Evolutionary conservation across 352 stramenopile species (phyloP).

Genomic region (Phytopythium ostracodes): DNA sequence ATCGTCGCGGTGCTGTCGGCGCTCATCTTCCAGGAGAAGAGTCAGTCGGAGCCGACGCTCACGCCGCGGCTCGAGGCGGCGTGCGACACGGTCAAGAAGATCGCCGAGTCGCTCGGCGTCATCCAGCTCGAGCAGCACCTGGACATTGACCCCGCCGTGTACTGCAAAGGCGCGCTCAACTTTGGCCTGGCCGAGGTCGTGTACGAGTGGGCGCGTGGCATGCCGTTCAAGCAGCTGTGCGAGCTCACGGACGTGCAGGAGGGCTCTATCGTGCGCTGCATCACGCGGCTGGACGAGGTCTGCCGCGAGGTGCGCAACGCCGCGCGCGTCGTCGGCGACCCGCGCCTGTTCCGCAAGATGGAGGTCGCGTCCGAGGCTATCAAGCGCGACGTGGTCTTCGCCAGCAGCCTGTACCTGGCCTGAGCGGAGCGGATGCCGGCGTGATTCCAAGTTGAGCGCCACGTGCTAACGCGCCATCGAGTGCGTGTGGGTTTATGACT

Average conservation of each 20-base stretch:
- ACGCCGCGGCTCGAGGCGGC: constrained; percentile 68
- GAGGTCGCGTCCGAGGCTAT: constrained; percentile 96
- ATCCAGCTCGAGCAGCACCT: constrained; percentile 82
- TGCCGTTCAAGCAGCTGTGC: constrained; percentile 96
- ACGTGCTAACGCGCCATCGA: too few relatives aligned
- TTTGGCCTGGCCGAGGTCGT: constrained; percentile 94
- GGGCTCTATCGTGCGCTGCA: constrained; percentile 96
- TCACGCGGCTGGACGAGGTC: constrained; percentile 97
- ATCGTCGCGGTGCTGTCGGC: constrained; percentile 95
- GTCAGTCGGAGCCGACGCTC: constrained; percentile 67
- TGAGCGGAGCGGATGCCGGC: constrained; percentile 13
- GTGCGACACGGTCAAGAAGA: constrained; percentile 87
- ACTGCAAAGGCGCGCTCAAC: constrained; percentile 90
- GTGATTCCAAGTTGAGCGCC: not conserved
- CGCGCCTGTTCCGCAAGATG: constrained; percentile 96
- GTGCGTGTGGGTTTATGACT: too few relatives aligned
- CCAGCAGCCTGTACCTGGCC: constrained; percentile 92
- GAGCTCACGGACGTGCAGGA: constrained; percentile 96
- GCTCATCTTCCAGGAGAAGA: constrained; percentile 97
- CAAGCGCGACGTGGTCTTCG: constrained; percentile 98
- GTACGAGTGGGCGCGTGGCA: constrained; percentile 98
- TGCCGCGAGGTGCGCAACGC: constrained; percentile 97
- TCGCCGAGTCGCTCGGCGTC: constrained; percentile 71
- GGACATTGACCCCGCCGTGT: constrained; percentile 91
- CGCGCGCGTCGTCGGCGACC: constrained; percentile 93